phyloP scores from a whole-genome alignment of 2,329 filamentous ascomycete species.

The Chlorencoelia australis region DNA sequence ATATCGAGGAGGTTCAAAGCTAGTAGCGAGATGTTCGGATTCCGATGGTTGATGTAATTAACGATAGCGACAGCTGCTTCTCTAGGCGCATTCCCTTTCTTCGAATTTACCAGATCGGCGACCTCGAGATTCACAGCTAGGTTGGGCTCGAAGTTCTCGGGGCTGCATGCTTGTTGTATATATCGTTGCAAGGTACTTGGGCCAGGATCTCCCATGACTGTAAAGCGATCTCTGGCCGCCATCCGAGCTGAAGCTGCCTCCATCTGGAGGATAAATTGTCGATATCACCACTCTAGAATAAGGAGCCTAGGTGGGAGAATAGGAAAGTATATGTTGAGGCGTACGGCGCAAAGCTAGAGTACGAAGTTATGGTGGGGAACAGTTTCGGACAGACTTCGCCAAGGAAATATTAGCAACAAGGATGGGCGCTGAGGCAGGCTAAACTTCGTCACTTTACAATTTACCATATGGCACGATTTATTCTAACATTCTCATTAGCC shows the following conservation, averaged over 20 bases:
- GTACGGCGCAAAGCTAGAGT: too few species aligned
- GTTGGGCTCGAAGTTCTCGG: slow-evolving; percentile 96
- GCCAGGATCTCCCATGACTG: slow-evolving; percentile 66
- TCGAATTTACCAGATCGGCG: slow-evolving; percentile 89
- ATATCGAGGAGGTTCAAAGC: slow-evolving; percentile 92
- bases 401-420: too few species aligned
- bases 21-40: slow-evolving; percentile 86
- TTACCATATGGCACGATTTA: too few species aligned
- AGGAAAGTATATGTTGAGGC: background rate
- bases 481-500: too few species aligned
- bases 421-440: too few species aligned
- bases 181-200: slow-evolving; percentile 87
- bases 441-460: too few species aligned
- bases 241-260: slow-evolving; percentile 94
- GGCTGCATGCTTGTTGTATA: slow-evolving; percentile 92
- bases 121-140: slow-evolving; percentile 95
- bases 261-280: slow-evolving; percentile 41
- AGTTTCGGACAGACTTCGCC: too few species aligned
- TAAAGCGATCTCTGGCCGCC: slow-evolving; percentile 89
- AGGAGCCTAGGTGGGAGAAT: background rate
- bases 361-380: too few species aligned
- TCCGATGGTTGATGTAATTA: slow-evolving; percentile 91
- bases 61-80: slow-evolving; percentile 92
- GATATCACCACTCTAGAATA: slow-evolving; percentile 12
- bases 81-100: slow-evolving; percentile 90